These are phyloP conservation scores for Stereocaulon alpinum DNA, from an alignment of 495 filamentous ascomycete genomes.

Conservation along the genomic window DNA sequence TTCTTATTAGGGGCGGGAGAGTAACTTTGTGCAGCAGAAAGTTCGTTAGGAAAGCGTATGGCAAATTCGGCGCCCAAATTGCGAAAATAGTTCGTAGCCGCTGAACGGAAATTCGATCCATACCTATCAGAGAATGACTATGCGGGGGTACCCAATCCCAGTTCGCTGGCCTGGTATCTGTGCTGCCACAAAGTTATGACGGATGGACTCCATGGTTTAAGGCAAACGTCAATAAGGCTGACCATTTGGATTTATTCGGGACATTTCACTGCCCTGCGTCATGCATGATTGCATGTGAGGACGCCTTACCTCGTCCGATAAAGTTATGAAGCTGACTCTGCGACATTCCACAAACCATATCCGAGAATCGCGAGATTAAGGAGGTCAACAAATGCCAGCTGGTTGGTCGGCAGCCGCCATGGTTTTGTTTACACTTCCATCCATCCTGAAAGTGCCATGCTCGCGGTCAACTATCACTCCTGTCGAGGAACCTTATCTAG, in stretches of 20 bases:
- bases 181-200: not conserved
- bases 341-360: not conserved
- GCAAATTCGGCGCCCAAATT: not conserved
- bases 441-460: not conserved
- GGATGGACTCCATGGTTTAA: not conserved
- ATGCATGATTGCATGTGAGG: constrained; percentile 6
- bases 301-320: constrained; percentile 2
- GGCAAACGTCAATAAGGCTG: constrained; percentile 5
- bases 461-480: not conserved
- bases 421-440: not conserved
- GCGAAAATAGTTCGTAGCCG: not conserved
- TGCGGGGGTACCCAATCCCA: constrained; percentile 2
- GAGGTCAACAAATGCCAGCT: not conserved
- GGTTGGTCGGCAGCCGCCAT: constrained; percentile 3
- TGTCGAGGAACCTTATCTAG: constrained; percentile 1
- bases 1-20: not conserved
- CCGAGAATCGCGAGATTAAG: not conserved
- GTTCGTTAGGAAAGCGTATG: not conserved
- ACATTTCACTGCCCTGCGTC: constrained; percentile 11
- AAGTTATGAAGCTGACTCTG: not conserved
- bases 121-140: constrained; percentile 4
- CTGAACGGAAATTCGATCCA: not conserved
- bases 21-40: not conserved
- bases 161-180: not conserved
- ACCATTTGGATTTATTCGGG: constrained; percentile 4